phyloP scores from a whole-genome alignment of 2,329 filamentous ascomycete genomes.

The Fusarium stilboides region DNA sequence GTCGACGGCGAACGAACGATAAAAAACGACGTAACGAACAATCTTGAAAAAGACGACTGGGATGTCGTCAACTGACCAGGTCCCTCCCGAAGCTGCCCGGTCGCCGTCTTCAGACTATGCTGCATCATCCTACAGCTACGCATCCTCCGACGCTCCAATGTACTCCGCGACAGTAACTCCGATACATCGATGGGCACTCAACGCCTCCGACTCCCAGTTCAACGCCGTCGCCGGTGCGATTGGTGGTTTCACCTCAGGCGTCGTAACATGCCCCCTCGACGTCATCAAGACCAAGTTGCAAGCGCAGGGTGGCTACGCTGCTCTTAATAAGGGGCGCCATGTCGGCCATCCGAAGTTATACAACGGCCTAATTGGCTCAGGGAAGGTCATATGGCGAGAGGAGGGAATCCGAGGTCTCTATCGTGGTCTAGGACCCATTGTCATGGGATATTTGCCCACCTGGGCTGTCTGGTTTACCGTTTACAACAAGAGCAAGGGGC shows the following conservation, averaged over 20 bases:
- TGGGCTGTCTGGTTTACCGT: slow-evolving; percentile 99
- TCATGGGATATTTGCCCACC: slow-evolving; percentile 94
- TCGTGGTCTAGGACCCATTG: slow-evolving; percentile 91
- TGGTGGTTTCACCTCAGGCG: slow-evolving; percentile 91
- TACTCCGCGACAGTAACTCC: slow-evolving; percentile 56
- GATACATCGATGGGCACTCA: slow-evolving; percentile 70
- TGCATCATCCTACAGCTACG: slow-evolving; percentile 54
- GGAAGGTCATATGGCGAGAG: slow-evolving; percentile 85
- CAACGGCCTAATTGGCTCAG: slow-evolving; percentile 88
- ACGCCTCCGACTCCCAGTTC: slow-evolving; percentile 75
- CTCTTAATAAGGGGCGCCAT: slow-evolving; percentile 64
- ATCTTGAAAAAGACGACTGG: slow-evolving; percentile 35
- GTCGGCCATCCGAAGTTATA: slow-evolving; percentile 76
- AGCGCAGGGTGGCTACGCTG: slow-evolving; percentile 87
- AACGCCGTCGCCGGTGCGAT: slow-evolving; percentile 90
- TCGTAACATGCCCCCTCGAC: slow-evolving; percentile 96
- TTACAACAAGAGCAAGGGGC: slow-evolving; percentile 89
- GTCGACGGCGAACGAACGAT: slow-evolving; percentile 21
- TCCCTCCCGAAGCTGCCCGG: slow-evolving; percentile 53
- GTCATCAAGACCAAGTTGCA: slow-evolving; percentile 99
- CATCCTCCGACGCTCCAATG: slow-evolving; percentile 55
- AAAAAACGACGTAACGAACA: slow-evolving; percentile 21
- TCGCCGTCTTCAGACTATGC: slow-evolving; percentile 57
- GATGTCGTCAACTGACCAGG: slow-evolving; percentile 69
- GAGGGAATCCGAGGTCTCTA: slow-evolving; percentile 94